Percentiles rank a stretch among this genome's conserved stretches.
phyloP scores from a whole-genome alignment of 192 early-diverging fungal genomes.

The Thamnidium elegans region DNA sequence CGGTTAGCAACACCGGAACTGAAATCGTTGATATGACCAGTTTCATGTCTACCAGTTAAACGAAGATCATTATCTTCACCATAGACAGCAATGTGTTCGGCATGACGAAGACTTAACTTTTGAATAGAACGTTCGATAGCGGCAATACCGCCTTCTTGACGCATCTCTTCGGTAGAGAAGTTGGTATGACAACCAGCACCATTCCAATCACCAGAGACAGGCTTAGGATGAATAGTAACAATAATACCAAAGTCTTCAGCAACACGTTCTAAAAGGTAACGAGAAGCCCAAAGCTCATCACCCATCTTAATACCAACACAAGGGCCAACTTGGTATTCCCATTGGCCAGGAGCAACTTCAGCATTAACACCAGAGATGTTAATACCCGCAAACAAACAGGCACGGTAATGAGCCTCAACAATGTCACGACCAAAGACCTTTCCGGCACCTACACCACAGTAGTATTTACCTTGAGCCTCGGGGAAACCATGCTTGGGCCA shows the following conservation, averaged over 20 bases:
- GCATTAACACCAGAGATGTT: constrained; percentile 41
- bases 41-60: constrained; percentile 52
- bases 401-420: constrained; percentile 58
- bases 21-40: constrained; percentile 52
- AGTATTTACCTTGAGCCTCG: constrained; percentile 54
- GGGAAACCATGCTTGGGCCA: constrained; percentile 58
- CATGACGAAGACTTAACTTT: constrained; percentile 42
- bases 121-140: constrained; percentile 53
- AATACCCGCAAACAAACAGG: constrained; percentile 53
- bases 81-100: constrained; percentile 55
- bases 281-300: constrained; percentile 55
- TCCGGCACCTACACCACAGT: constrained; percentile 54
- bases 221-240: constrained; percentile 57
- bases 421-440: constrained; percentile 54
- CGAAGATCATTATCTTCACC: constrained; percentile 57
- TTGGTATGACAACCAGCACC: constrained; percentile 59
- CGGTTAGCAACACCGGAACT: constrained; percentile 54
- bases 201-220: constrained; percentile 58
- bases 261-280: constrained; percentile 51
- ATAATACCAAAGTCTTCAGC: constrained; percentile 56
- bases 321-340: constrained; percentile 57
- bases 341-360: constrained; percentile 56
- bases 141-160: constrained; percentile 45
- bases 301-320: constrained; percentile 53
- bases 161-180: constrained; percentile 51